Evolutionary conservation across 2,329 filamentous ascomycete species (phyloP).

Genomic region (Albophoma yamanashiensis): DNA sequence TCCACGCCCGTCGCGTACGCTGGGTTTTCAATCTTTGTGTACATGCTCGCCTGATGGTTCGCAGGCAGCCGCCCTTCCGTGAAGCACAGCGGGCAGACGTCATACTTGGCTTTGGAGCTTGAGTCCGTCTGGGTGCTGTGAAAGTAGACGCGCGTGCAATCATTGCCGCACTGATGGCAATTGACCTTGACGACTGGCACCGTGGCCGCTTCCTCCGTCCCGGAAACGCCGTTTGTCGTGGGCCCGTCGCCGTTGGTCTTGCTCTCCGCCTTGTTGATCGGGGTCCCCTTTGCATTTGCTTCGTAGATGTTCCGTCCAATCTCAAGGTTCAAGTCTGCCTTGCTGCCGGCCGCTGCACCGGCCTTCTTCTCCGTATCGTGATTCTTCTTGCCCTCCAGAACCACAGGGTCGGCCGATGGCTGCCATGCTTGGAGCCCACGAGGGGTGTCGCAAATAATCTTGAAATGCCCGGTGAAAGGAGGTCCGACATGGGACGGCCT

Average conservation of each 20-base stretch:
- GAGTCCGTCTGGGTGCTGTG: slow-evolving; percentile 46
- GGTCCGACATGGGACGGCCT: slow-evolving; percentile 91
- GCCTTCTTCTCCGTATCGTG: slow-evolving; percentile 65
- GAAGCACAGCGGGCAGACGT: slow-evolving; percentile 86
- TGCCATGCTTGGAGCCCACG: slow-evolving; percentile 93
- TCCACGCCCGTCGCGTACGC: slow-evolving; percentile 69
- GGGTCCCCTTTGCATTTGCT: slow-evolving; percentile 64
- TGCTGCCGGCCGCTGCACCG: slow-evolving; percentile 52
- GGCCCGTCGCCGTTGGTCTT: slow-evolving; percentile 68
- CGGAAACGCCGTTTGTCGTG: slow-evolving; percentile 51
- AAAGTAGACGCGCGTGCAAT: slow-evolving; percentile 62
- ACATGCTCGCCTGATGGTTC: slow-evolving; percentile 70
- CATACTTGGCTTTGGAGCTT: slow-evolving; percentile 63
- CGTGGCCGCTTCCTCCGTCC: slow-evolving; percentile 52
- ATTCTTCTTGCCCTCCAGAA: slow-evolving; percentile 49
- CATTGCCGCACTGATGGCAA: slow-evolving; percentile 86
- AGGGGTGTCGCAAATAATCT: slow-evolving; percentile 89
- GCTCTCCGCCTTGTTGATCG: slow-evolving; percentile 59
- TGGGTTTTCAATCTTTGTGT: slow-evolving; percentile 83
- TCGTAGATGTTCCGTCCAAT: slow-evolving; percentile 95
- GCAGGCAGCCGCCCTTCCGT: slow-evolving; percentile 73
- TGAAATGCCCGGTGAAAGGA: slow-evolving; percentile 95
- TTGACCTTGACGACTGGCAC: slow-evolving; percentile 59
- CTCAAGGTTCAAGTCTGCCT: slow-evolving; percentile 81
- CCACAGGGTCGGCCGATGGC: slow-evolving; percentile 66